phyloP scores from a whole-genome alignment of 1,284 basidiomycete genomes.

The Sanghuangporus baumii region DNA sequence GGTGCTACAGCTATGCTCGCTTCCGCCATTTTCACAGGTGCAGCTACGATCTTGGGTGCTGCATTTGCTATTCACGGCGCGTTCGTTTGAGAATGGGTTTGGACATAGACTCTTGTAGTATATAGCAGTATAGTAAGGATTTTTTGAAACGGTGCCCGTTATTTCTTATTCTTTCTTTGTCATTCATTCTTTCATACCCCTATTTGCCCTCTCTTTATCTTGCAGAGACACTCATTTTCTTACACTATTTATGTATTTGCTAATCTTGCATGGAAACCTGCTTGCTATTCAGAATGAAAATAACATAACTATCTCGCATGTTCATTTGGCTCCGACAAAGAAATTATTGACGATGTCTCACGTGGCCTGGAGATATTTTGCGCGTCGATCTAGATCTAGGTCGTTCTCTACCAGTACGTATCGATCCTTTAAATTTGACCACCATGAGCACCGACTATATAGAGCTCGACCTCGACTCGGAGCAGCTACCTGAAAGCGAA shows the following conservation, averaged over 20 bases:
- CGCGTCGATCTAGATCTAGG: not conserved
- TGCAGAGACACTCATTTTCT: not conserved
- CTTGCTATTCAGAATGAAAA: not conserved
- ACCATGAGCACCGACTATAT: not conserved
- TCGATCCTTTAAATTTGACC: not conserved
- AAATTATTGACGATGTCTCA: not conserved
- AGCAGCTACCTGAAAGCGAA: not conserved
- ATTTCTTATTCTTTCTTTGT: not conserved
- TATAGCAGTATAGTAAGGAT: not conserved
- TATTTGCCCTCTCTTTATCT: not conserved
- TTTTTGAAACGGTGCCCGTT: not conserved
- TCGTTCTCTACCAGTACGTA: not conserved
- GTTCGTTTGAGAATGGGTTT: not conserved
- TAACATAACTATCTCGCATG: no score
- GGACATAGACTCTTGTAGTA: not conserved
- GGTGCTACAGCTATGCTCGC: slow-evolving; percentile 1
- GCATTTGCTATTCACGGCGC: not conserved
- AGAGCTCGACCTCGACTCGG: not conserved
- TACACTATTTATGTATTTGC: not conserved
- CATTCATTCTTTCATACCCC: not conserved
- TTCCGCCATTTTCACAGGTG: slow-evolving; percentile 11
- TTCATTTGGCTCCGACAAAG: no score
- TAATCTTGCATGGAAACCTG: not conserved
- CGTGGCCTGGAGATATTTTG: not conserved
- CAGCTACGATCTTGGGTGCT: slow-evolving; percentile 3